Conservation (phyloP, 2,329 filamentous ascomycete species). For the Cladophialophora immunda region DNA sequence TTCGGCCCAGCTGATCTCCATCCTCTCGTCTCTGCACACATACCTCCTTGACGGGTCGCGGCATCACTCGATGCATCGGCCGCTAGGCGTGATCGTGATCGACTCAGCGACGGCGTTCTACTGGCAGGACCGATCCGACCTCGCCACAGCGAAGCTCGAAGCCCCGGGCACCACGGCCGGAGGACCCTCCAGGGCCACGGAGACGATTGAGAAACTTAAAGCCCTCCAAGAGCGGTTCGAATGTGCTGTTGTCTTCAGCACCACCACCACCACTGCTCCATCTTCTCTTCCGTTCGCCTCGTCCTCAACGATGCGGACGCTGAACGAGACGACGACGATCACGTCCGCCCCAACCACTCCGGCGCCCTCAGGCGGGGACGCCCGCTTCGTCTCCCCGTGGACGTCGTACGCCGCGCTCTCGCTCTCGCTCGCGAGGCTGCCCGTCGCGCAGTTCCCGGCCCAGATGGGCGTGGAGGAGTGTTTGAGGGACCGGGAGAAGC, state of each 20-base stretch:
- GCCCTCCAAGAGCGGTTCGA: constrained; percentile 49
- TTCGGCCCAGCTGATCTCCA: constrained; percentile 59
- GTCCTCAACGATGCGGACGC: constrained; percentile 12
- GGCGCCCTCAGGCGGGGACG: constrained; percentile 30
- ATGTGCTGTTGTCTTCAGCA: constrained; percentile 51
- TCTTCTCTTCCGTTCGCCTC: constrained; percentile 26
- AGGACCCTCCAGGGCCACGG: constrained; percentile 3
- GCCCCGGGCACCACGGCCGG: constrained; percentile 45
- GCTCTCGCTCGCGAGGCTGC: constrained; percentile 48
- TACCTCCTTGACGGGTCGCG: constrained; percentile 58
- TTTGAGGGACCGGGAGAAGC: constrained; percentile 46
- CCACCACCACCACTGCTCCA: constrained; percentile 35
- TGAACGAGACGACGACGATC: constrained; percentile 3
- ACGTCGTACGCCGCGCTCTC: constrained; percentile 49
- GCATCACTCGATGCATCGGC: constrained; percentile 53
- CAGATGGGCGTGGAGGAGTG: constrained; percentile 46
- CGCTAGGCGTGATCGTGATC: constrained; percentile 61
- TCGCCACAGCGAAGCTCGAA: constrained; percentile 53
- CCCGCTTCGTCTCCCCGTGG: constrained; percentile 50
- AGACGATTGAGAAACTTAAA: constrained; percentile 43
- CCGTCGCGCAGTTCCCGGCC: constrained; percentile 49
- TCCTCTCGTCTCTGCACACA: constrained; percentile 55
- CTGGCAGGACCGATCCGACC: constrained; percentile 60
- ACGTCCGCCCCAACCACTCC: neutral
- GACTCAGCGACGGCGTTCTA: constrained; percentile 65